Evolutionary conservation across 768 basidiomycete species (phyloP).

Genomic region (Termitomyces bulborhizus): DNA sequence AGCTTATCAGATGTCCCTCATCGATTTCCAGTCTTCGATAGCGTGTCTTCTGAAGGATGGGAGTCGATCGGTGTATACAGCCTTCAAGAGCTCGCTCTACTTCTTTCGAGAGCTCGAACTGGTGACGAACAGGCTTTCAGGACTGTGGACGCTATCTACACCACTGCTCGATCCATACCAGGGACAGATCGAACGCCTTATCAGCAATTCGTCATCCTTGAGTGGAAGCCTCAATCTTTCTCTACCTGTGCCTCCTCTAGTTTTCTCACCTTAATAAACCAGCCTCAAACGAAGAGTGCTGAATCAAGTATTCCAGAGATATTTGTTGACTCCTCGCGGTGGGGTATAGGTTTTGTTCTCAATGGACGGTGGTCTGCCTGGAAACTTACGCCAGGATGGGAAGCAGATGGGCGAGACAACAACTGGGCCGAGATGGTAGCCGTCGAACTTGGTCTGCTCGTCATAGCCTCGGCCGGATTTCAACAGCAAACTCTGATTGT

Average conservation of each 20-base stretch:
- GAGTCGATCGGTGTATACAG: neutral
- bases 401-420: conserved; percentile 23
- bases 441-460: conserved; percentile 32
- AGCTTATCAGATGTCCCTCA: neutral
- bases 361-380: conserved; percentile 32
- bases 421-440: conserved; percentile 42
- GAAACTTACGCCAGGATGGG: conserved; percentile 27
- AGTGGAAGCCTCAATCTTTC: neutral
- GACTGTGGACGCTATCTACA: neutral
- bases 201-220: neutral
- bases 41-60: neutral
- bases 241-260: neutral
- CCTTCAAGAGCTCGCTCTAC: neutral
- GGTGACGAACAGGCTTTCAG: neutral
- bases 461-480: conserved; percentile 20
- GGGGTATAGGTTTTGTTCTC: conserved; percentile 35
- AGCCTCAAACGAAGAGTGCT: neutral
- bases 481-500: conserved; percentile 19
- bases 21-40: neutral
- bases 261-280: neutral
- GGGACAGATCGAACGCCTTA: neutral
- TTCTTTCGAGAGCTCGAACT: neutral
- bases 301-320: conserved; percentile 13
- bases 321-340: conserved; percentile 36
- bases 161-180: neutral